Conservation (phyloP, 495 filamentous ascomycete genomes). For the Geoglossum glabrum region DNA sequence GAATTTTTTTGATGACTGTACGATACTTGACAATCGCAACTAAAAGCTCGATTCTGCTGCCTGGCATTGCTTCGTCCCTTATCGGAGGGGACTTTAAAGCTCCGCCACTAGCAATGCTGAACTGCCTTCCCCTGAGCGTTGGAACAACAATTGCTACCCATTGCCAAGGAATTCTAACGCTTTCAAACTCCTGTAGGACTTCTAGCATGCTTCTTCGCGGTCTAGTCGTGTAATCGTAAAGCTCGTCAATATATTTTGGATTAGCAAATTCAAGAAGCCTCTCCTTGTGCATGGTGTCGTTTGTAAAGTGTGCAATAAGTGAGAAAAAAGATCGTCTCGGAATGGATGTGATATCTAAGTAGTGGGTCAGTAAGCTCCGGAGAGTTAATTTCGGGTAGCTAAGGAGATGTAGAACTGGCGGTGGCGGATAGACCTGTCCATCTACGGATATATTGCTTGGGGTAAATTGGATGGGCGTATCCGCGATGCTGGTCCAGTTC, state of each 20-base stretch:
- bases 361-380: constrained; percentile 52
- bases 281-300: constrained; percentile 51
- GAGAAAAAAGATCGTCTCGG: constrained; percentile 75
- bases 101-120: constrained; percentile 70
- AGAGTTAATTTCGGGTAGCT: constrained; percentile 38
- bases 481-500: constrained; percentile 52
- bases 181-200: constrained; percentile 73
- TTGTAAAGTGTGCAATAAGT: constrained; percentile 49
- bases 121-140: constrained; percentile 56
- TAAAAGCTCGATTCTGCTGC: constrained; percentile 48
- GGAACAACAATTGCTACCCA: constrained; percentile 53
- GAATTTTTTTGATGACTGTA: constrained; percentile 66
- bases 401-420: constrained; percentile 23
- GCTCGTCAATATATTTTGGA: constrained; percentile 61
- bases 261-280: constrained; percentile 65
- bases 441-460: constrained; percentile 13
- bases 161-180: constrained; percentile 60
- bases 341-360: constrained; percentile 75
- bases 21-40: constrained; percentile 84
- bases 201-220: constrained; percentile 83
- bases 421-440: constrained; percentile 13
- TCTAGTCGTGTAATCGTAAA: constrained; percentile 87
- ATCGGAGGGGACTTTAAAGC: constrained; percentile 20
- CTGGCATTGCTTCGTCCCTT: constrained; percentile 6
- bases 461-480: constrained; percentile 34